Percentiles rank a stretch among this genome's conserved stretches.
phyloP scores from a whole-genome alignment of 2,329 filamentous ascomycete species.

The Colletotrichum aenigma region DNA sequence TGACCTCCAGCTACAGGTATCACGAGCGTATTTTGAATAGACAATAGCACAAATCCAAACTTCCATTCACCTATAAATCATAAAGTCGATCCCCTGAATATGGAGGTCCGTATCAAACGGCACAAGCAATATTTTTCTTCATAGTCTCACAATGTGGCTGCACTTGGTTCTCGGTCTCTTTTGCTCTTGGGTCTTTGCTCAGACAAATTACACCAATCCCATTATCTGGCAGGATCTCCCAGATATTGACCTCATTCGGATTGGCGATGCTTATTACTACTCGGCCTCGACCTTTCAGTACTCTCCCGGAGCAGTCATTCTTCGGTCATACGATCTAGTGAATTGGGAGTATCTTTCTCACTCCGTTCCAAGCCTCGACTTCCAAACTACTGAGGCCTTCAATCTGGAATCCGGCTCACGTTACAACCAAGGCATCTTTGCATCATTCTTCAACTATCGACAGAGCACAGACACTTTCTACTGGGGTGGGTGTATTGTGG shows the following conservation, averaged over 20 bases:
- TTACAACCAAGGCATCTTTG: background rate
- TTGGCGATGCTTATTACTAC: background rate
- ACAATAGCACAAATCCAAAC: background rate
- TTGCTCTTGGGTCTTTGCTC: background rate
- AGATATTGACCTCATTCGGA: background rate
- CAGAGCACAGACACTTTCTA: background rate
- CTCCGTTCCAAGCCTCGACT: background rate
- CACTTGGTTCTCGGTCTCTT: background rate
- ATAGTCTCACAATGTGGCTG: background rate
- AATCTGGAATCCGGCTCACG: background rate
- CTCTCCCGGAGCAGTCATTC: background rate
- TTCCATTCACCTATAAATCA: background rate
- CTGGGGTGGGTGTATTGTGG: background rate
- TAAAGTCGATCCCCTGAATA: background rate
- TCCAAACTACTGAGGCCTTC: background rate
- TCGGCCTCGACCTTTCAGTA: background rate
- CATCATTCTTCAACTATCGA: background rate
- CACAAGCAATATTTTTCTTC: background rate
- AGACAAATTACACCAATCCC: background rate
- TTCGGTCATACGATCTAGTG: background rate
- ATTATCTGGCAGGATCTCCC: background rate
- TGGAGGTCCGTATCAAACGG: background rate
- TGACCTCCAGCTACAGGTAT: fast-evolving
- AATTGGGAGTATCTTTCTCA: background rate
- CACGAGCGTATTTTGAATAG: background rate